These are phyloP conservation scores for Aspergillus ibericus DNA, from an alignment of 2,329 filamentous ascomycete species.

Conservation along the genomic window DNA sequence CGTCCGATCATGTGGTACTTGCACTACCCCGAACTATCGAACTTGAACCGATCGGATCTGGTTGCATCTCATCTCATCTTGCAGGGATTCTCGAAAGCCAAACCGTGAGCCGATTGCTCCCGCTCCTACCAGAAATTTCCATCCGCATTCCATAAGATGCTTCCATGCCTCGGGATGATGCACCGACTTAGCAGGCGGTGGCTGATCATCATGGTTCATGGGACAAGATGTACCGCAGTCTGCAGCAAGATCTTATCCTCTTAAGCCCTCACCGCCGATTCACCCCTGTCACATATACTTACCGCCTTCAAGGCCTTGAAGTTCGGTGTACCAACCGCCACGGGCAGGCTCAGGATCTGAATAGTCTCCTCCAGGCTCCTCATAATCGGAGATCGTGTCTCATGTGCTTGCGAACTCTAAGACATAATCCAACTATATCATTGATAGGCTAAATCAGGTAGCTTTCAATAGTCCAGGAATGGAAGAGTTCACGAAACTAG, in stretches of 20 bases:
- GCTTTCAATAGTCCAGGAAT: neutral
- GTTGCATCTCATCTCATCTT: constrained; percentile 9
- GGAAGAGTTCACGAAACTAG: neutral
- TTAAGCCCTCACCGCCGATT: neutral
- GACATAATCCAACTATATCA: neutral
- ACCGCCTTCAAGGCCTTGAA: neutral
- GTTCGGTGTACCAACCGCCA: neutral
- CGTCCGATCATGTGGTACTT: neutral
- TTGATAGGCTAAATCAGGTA: neutral
- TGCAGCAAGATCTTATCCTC: neutral
- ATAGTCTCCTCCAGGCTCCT: neutral
- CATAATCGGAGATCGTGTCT: neutral
- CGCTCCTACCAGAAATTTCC: neutral
- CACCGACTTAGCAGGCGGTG: neutral
- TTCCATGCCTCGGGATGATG: neutral
- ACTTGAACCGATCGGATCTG: constrained; percentile 7
- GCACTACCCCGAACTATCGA: neutral
- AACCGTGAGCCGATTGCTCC: neutral
- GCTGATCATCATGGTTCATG: neutral
- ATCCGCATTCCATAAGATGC: neutral
- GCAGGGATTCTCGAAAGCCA: constrained; percentile 1
- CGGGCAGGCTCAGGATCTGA: neutral
- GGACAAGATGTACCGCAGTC: neutral
- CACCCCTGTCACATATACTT: neutral
- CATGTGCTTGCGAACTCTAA: neutral